These are phyloP conservation scores for Castanea crenata DNA, from an alignment of 306 rosid species.

Conservation along the genomic window DNA sequence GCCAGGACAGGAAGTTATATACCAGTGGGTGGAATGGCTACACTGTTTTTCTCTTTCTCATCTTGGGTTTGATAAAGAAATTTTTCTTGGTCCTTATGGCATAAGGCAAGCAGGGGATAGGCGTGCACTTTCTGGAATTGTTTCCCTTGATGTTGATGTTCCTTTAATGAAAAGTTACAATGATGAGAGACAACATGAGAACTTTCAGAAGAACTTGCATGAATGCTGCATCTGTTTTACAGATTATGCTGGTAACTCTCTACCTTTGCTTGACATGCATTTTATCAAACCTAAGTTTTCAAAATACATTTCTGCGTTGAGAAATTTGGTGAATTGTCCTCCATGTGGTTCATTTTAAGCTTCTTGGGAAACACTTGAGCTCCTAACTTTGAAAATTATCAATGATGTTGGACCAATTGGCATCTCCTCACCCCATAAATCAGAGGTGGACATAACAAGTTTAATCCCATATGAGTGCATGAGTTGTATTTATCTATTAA, in stretches of 20 bases:
- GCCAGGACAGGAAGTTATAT: conserved; percentile 72
- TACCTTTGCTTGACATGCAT: conserved; percentile 10
- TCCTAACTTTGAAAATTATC: background rate
- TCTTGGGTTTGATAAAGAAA: conserved; percentile 63
- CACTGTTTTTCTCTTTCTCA: conserved; percentile 59
- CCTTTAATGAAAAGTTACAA: conserved; percentile 61
- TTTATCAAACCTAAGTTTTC: background rate
- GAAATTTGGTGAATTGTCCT: background rate
- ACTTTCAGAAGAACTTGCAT: conserved; percentile 59
- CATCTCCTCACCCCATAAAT: background rate
- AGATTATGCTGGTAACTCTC: conserved; percentile 63
- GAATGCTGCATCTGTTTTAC: conserved; percentile 79
- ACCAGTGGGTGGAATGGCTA: conserved; percentile 94
- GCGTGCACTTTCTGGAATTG: conserved; percentile 58
- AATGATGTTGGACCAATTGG: background rate
- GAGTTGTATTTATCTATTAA: background rate
- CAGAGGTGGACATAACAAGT: background rate
- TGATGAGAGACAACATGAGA: conserved; percentile 53
- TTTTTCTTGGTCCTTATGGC: conserved; percentile 64
- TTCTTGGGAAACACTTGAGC: no score
- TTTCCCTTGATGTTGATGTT: conserved; percentile 64
- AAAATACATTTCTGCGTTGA: background rate
- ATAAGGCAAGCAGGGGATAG: conserved; percentile 43
- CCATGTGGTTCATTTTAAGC: no score
- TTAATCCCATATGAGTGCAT: background rate